Base-by-base conservation (phyloP, 2,329 filamentous ascomycete genomes). In the Pseudogymnoascus sp. region DNA sequence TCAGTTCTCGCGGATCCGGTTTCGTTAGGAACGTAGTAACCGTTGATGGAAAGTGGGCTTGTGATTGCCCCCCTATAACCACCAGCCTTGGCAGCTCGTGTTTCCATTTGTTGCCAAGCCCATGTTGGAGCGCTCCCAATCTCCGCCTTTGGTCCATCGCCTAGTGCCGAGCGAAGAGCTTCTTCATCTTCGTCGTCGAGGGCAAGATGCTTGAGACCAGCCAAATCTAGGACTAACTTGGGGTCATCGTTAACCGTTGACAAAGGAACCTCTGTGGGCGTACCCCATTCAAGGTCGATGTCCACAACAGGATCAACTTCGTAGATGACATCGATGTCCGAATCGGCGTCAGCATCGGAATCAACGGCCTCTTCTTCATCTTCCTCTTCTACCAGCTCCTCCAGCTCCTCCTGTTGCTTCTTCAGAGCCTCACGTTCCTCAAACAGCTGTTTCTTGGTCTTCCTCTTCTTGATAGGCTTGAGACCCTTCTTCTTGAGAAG, bases 1-100 rank as follows among this genome's bases (percentile, higher is more conserved):
- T 99, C 93, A 0, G 95, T 97, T 63, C 95, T 86, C 63, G 95
- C 95, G 69, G 87, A 90, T 35, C 95, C 95, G 8, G 91, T 91
- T 0, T 82, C 65, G 68, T 97, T 99, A 0, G 90, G 86, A 41
- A 97, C 90, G 71, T 97, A 97, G 70, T 88, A 88, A 18, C 85
- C 86, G 33, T 81, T 80, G 49, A 88, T 86, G 16, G 71, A 71
- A 14, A 80, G 74, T 1, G 80, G 70, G 25, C 64, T 70, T 21
- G 65, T 71, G 16, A 71, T 69, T 33, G 67, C 68, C 18, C 85
- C 85, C 67, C 76, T 75, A 59, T 80, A 75, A 23, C 82, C 83
- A 58, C 80, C 77, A 38, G 80, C 81, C 73, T 89, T 89, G 65
- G 89, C 81, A 41, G 84, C 79, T 73, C 90, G 90, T 76, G 89